Evolutionary conservation across 306 rosid genomes (phyloP).

Genomic region (Luffa acutangula): DNA sequence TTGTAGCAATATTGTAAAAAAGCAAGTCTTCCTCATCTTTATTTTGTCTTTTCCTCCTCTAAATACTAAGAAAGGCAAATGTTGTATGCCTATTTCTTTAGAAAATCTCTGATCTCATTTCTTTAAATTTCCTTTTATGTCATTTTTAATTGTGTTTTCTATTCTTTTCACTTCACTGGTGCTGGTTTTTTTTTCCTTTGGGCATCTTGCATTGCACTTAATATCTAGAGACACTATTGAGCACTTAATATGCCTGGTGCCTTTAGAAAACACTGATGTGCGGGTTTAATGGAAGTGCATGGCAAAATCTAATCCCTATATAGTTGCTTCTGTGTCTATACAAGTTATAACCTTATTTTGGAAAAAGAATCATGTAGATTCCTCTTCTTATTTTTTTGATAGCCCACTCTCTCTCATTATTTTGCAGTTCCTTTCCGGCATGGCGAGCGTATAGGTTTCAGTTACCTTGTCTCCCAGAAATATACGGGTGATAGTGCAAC

Average conservation of each 20-base stretch:
- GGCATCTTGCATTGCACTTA: background rate
- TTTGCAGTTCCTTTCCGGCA: conserved; percentile 68
- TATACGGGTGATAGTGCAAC: conserved; percentile 43
- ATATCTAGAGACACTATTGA: background rate
- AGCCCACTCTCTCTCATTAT: background rate
- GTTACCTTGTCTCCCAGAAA: conserved; percentile 45
- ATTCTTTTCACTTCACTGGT: background rate
- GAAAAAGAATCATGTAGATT: background rate
- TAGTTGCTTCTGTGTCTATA: background rate
- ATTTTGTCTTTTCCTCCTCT: background rate
- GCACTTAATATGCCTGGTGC: background rate
- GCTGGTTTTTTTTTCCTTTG: background rate
- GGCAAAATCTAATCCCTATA: background rate
- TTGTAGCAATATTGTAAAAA: background rate
- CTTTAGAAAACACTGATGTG: background rate
- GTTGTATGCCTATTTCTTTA: background rate
- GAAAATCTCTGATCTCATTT: background rate
- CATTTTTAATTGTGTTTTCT: background rate
- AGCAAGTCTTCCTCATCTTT: background rate
- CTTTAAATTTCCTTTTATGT: background rate
- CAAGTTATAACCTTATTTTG: background rate
- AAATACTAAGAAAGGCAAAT: background rate
- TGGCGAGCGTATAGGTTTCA: conserved; percentile 95
- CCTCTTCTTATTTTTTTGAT: background rate
- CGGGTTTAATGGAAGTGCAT: background rate